Conservation (phyloP, 768 basidiomycete genomes). For the Clitopilus passeckerianus region DNA sequence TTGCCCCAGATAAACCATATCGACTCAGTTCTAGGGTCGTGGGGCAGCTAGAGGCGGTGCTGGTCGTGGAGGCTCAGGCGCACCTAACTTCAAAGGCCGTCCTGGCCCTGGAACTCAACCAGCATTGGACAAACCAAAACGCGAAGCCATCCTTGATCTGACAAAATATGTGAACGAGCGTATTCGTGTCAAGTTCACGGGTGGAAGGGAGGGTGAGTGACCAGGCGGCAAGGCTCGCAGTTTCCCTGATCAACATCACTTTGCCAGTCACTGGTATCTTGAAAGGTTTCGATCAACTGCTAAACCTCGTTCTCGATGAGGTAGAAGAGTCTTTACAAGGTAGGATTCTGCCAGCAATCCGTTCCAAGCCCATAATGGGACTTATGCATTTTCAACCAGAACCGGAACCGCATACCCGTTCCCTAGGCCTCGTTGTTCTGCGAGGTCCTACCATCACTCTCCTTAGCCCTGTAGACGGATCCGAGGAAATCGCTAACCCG, state of each 20-base stretch:
- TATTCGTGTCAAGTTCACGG: slow-evolving; percentile 96
- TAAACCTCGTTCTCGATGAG: slow-evolving; percentile 96
- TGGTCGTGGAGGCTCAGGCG: slow-evolving; percentile 12
- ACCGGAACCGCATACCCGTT: slow-evolving; percentile 57
- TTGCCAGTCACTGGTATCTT: slow-evolving; percentile 78
- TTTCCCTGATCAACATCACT: too few relatives aligned
- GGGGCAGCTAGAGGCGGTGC: slow-evolving; percentile 46
- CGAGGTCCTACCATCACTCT: slow-evolving; percentile 93
- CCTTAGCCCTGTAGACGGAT: slow-evolving; percentile 92
- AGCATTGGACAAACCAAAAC: slow-evolving; percentile 71
- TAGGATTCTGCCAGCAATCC: slow-evolving; percentile 21
- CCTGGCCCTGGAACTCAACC: slow-evolving; percentile 45
- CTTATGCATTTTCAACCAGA: slow-evolving; percentile 30
- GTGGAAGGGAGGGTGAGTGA: slow-evolving; percentile 82
- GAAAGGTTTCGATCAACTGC: slow-evolving; percentile 94
- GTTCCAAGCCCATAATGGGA: not conserved
- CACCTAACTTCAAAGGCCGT: slow-evolving; percentile 37
- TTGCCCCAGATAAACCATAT: slow-evolving; percentile 19
- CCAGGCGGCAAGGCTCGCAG: not conserved
- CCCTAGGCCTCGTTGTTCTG: slow-evolving; percentile 83
- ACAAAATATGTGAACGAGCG: slow-evolving; percentile 90
- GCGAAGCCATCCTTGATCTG: slow-evolving; percentile 94
- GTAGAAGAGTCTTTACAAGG: slow-evolving; percentile 81
- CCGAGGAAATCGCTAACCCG: slow-evolving; percentile 90
- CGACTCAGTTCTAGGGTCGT: slow-evolving; percentile 51